These are phyloP conservation scores for Cytospora chrysosperma DNA, from an alignment of 2,329 filamentous ascomycete species.

Conservation along the genomic window DNA sequence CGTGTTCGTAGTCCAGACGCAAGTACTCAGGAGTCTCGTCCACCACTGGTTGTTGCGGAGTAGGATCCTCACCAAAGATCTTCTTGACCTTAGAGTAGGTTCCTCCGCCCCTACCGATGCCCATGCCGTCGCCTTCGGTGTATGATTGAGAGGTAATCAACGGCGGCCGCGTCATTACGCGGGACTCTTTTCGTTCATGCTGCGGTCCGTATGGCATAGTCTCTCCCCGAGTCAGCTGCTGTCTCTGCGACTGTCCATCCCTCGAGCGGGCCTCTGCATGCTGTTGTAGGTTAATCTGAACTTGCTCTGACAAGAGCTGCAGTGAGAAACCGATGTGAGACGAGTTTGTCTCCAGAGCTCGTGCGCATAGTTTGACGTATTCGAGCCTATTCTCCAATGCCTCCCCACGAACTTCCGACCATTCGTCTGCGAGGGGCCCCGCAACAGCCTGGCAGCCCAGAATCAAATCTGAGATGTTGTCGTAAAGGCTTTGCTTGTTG, in stretches of 20 bases:
- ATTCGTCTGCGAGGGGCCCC: slow-evolving; percentile 88
- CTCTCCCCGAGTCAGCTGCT: slow-evolving; percentile 56
- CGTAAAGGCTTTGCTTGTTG: slow-evolving; percentile 92
- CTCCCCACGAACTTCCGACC: slow-evolving; percentile 88
- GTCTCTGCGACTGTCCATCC: slow-evolving; percentile 48
- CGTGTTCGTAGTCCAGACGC: slow-evolving; percentile 80
- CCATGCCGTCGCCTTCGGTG: slow-evolving; percentile 56
- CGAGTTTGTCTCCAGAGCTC: slow-evolving; percentile 81
- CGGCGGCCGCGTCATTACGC: slow-evolving; percentile 45
- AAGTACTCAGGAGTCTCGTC: slow-evolving; percentile 85
- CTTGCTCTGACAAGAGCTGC: slow-evolving; percentile 80
- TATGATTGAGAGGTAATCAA: slow-evolving; percentile 62
- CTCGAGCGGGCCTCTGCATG: slow-evolving; percentile 45
- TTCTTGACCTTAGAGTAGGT: slow-evolving; percentile 61
- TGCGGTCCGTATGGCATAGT: slow-evolving; percentile 57
- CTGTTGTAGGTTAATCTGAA: slow-evolving; percentile 57
- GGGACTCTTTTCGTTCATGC: slow-evolving; percentile 61
- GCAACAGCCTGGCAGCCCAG: slow-evolving; percentile 88
- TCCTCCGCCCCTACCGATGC: slow-evolving; percentile 55
- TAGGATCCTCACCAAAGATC: slow-evolving; percentile 64
- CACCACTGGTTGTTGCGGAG: slow-evolving; percentile 47
- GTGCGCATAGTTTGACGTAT: slow-evolving; percentile 72
- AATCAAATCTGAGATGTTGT: slow-evolving; percentile 86
- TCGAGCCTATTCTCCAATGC: slow-evolving; percentile 83
- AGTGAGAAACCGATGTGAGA: slow-evolving; percentile 86